Percentiles rank a stretch among this genome's conserved stretches.
Evolutionary conservation across 805 yeast species (phyloP).

Genomic region (Kodamaea sagamina): DNA sequence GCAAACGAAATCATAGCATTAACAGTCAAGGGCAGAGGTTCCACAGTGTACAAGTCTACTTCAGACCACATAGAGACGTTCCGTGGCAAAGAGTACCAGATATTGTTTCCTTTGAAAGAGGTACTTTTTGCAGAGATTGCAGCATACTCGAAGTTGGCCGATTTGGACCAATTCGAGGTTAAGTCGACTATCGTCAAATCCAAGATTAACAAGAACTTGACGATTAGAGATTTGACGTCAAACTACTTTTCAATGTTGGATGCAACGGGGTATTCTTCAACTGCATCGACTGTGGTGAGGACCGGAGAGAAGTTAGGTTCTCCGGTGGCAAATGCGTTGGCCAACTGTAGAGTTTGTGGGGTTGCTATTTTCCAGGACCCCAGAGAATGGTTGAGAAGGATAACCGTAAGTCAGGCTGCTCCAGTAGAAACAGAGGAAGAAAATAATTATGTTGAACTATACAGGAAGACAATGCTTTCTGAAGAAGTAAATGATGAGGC

Average conservation of each 20-base stretch:
- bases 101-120: constrained; percentile 75
- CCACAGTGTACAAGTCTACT: constrained; percentile 54
- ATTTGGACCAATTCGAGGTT: constrained; percentile 35
- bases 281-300: constrained; percentile 88
- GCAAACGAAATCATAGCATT: constrained; percentile 79
- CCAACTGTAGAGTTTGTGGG: constrained; percentile 59
- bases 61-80: constrained; percentile 43
- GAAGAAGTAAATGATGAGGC: constrained; percentile 18
- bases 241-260: constrained; percentile 74
- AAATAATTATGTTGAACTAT: constrained; percentile 26
- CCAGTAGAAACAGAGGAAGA: constrained; percentile 48
- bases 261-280: constrained; percentile 73
- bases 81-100: constrained; percentile 37
- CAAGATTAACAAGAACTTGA: constrained; percentile 65
- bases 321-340: constrained; percentile 34
- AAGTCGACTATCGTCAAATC: constrained; percentile 25
- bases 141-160: constrained; percentile 50
- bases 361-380: constrained; percentile 57
- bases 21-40: constrained; percentile 86
- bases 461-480: constrained; percentile 9
- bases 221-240: constrained; percentile 76
- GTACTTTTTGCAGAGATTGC: constrained; percentile 67
- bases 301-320: constrained; percentile 76
- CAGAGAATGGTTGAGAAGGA: constrained; percentile 63
- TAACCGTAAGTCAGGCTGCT: constrained; percentile 61